These are phyloP conservation scores for Aureobasidium mangrovei DNA, from an alignment of 2,329 filamentous ascomycete species.

Conservation along the genomic window DNA sequence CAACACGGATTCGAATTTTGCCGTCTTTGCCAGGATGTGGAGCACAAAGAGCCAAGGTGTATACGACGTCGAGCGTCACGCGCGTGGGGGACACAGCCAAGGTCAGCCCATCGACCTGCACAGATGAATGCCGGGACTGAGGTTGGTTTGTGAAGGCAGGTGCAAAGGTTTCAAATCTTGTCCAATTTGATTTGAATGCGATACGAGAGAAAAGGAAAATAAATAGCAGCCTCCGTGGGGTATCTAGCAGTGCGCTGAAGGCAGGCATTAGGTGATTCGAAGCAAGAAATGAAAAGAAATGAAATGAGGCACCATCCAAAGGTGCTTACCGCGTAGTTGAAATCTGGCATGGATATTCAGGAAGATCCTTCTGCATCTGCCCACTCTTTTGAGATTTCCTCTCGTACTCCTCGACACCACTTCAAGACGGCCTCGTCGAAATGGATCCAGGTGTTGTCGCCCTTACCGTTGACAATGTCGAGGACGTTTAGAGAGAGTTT, in stretches of 20 bases:
- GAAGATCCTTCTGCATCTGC: conserved; percentile 22
- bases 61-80: no score
- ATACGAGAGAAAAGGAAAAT: neutral
- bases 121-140: neutral
- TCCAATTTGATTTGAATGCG: neutral
- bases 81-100: neutral
- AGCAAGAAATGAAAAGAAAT: neutral
- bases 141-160: neutral
- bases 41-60: conserved; percentile 5
- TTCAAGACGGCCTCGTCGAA: conserved; percentile 76
- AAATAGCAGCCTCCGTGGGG: conserved; percentile 5
- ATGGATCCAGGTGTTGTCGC: conserved; percentile 61
- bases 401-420: conserved; percentile 75
- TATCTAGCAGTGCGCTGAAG: conserved; percentile 11
- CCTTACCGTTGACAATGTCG: conserved; percentile 69
- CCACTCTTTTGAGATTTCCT: conserved; percentile 74
- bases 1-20: neutral
- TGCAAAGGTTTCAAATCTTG: neutral
- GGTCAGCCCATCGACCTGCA: neutral
- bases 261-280: conserved; percentile 6
- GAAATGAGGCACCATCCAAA: neutral
- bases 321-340: neutral
- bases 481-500: conserved; percentile 76
- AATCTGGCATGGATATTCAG: neutral
- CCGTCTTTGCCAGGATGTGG: neutral